A percentile compares a stretch with the other conserved stretches of the same genome.
These are phyloP conservation scores for Acanthochlamys bracteata DNA, from an alignment of 106 monocot species.

Conservation along the genomic window DNA sequence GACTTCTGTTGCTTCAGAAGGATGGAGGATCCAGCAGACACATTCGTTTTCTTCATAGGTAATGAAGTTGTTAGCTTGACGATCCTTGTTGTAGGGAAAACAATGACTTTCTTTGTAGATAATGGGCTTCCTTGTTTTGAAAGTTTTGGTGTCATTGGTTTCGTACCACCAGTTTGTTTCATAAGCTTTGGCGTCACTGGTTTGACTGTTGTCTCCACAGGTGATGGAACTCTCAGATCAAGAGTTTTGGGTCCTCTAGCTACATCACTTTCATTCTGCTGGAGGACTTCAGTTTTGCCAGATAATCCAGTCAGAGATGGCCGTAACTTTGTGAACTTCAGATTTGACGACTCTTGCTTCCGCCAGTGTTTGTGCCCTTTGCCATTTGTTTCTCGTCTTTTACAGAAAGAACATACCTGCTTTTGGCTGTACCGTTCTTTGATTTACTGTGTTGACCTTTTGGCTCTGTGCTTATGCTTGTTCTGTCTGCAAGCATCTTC, in stretches of 20 bases:
- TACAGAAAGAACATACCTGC: not conserved
- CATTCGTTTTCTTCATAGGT: constrained; percentile 2
- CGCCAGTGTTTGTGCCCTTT: constrained; percentile 9
- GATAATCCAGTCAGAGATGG: not conserved
- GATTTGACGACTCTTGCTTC: constrained; percentile 1
- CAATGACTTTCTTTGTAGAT: constrained; percentile 3
- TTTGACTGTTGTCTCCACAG: not conserved
- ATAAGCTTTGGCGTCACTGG: not conserved
- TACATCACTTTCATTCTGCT: constrained; percentile 13
- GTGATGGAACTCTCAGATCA: not conserved
- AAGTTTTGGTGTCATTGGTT: not conserved
- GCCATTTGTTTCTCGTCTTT: not conserved
- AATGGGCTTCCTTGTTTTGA: constrained; percentile 10
- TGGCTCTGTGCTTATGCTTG: not conserved
- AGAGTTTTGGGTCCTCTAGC: not conserved
- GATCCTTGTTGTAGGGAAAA: constrained; percentile 8
- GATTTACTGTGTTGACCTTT: not conserved
- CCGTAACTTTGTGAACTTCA: constrained; percentile 1
- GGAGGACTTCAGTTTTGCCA: constrained; percentile 5
- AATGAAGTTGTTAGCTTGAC: constrained; percentile 16
- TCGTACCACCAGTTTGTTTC: not conserved
- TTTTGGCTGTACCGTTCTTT: not conserved
- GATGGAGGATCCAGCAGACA: constrained; percentile 1
- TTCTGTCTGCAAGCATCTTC: not conserved
- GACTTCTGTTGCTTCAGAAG: constrained; percentile 8